These are phyloP conservation scores for Xylariomycetidae sp. DNA, from an alignment of 2,329 filamentous ascomycete species.

Conservation along the genomic window DNA sequence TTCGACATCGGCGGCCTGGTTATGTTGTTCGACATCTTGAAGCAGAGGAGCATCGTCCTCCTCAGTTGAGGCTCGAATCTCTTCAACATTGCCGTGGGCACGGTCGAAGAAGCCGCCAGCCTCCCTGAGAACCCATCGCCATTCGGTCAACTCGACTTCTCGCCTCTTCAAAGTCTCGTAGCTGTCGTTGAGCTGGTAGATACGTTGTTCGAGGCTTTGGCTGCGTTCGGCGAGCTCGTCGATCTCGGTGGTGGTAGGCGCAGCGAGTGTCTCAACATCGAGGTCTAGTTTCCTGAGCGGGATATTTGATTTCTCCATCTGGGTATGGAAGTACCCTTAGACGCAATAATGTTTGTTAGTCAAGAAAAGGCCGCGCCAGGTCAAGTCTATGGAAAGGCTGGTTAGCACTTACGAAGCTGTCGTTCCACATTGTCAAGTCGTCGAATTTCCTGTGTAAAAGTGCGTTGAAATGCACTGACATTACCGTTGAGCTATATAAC, in stretches of 20 bases:
- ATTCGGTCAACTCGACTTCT: constrained; percentile 94
- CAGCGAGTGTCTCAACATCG: constrained; percentile 79
- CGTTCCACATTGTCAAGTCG: constrained; percentile 97
- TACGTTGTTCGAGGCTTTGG: constrained; percentile 85
- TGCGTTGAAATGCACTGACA: constrained; percentile 90
- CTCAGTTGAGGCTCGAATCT: constrained; percentile 86
- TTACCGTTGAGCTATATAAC: constrained; percentile 76
- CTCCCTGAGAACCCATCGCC: constrained; percentile 96
- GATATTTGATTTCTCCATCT: constrained; percentile 93
- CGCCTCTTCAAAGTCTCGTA: constrained; percentile 98
- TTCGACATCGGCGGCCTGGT: constrained; percentile 62
- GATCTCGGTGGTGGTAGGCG: constrained; percentile 89
- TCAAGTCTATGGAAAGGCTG: too few relatives aligned
- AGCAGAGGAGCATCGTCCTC: constrained; percentile 91
- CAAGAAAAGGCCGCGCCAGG: too few relatives aligned
- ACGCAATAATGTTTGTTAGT: constrained; percentile 6
- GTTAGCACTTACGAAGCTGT: constrained; percentile 72
- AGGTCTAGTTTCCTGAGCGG: constrained; percentile 86
- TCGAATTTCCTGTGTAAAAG: constrained; percentile 96
- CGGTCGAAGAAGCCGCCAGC: constrained; percentile 96
- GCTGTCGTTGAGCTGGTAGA: constrained; percentile 91
- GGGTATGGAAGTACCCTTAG: constrained; percentile 82
- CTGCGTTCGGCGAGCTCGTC: constrained; percentile 91
- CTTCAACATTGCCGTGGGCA: constrained; percentile 92
- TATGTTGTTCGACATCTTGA: constrained; percentile 85